phyloP scores from a whole-genome alignment of 2,329 filamentous ascomycete species.

The Xylaria sp. region DNA sequence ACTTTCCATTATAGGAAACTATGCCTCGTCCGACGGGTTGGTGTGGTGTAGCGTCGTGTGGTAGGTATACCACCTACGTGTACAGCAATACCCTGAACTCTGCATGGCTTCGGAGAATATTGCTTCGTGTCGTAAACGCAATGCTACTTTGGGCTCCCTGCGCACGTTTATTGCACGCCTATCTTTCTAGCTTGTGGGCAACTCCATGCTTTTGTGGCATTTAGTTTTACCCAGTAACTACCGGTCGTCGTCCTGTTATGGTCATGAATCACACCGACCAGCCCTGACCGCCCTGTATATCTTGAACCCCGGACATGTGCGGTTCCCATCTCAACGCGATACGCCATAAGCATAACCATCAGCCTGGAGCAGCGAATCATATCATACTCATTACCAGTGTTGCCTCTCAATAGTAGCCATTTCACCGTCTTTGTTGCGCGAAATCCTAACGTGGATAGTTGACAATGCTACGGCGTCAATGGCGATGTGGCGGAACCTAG shows the following conservation, averaged over 20 bases:
- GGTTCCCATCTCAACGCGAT: background rate
- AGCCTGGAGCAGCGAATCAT: conserved; percentile 16
- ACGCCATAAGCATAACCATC: conserved; percentile 9
- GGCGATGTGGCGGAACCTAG: background rate
- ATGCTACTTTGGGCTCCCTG: conserved; percentile 7
- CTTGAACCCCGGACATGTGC: conserved; percentile 9
- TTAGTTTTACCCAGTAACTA: conserved; percentile 8
- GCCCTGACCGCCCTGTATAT: conserved; percentile 12
- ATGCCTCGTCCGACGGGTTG: conserved; percentile 19
- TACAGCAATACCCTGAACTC: conserved; percentile 21
- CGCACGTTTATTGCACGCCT: conserved; percentile 3
- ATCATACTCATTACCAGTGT: background rate
- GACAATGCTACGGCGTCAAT: conserved; percentile 18
- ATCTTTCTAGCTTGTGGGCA: background rate
- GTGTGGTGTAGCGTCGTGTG: background rate
- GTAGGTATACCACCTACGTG: background rate
- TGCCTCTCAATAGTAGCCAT: background rate
- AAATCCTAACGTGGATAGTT: background rate
- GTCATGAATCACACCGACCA: conserved; percentile 3
- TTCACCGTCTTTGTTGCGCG: conserved; percentile 1
- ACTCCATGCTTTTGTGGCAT: conserved; percentile 5
- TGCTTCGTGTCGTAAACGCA: conserved; percentile 17
- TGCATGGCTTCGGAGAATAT: conserved; percentile 35
- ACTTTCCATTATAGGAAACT: conserved; percentile 35
- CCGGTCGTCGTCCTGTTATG: conserved; percentile 8